A percentile compares a stretch with the other conserved stretches of the same genome.
phyloP scores from a whole-genome alignment of 257 asterid species.

The Leonotis leonurus region DNA sequence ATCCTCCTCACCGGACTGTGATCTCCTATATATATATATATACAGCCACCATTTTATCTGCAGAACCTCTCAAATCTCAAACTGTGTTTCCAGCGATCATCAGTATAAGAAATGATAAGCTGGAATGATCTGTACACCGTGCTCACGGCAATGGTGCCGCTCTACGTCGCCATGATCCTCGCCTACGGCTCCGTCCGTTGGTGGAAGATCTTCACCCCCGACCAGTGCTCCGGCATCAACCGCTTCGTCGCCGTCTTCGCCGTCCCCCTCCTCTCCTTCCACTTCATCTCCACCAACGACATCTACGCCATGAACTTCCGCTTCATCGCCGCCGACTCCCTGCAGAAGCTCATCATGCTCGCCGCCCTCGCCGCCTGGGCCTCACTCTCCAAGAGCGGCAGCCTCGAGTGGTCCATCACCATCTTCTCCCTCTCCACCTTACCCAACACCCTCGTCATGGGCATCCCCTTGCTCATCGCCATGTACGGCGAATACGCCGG shows the following conservation, averaged over 20 bases:
- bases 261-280: constrained; percentile 82
- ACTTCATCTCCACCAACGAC: constrained; percentile 65
- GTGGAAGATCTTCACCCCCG: constrained; percentile 96
- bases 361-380: constrained; percentile 59
- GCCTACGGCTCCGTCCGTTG: constrained; percentile 95
- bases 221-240: constrained; percentile 93
- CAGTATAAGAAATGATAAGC: constrained; percentile 48
- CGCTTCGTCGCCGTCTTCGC: constrained; percentile 87
- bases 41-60: no score
- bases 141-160: constrained; percentile 73
- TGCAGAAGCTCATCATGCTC: constrained; percentile 77
- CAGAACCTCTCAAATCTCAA: no score
- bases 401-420: constrained; percentile 85
- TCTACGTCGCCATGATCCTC: constrained; percentile 86
- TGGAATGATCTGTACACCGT: constrained; percentile 80
- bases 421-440: constrained; percentile 77
- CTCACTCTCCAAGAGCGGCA: constrained; percentile 54
- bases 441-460: constrained; percentile 92
- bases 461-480: constrained; percentile 74
- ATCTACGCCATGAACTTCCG: constrained; percentile 77
- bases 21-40: constrained; percentile 2
- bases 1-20: no score
- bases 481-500: constrained; percentile 78
- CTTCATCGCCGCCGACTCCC: constrained; percentile 80
- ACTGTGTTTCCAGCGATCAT: no score